Conservation (phyloP, 208 protist genomes). For the Leishmania guyanensis region DNA sequence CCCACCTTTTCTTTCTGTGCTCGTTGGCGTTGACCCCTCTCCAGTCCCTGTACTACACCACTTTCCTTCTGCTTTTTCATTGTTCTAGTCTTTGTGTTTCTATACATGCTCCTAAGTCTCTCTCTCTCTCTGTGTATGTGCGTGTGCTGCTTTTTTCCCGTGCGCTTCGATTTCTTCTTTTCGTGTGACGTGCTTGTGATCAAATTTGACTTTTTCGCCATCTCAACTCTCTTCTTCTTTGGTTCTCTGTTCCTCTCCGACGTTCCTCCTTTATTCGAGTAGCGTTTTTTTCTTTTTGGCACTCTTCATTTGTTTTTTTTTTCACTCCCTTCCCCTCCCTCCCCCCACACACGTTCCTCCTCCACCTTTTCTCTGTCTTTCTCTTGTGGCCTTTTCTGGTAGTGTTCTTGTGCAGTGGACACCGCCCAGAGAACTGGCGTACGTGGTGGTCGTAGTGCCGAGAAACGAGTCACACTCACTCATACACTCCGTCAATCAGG, state of each 20-base stretch:
- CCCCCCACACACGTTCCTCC: not conserved
- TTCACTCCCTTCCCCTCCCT: not conserved
- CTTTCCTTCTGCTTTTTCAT: not conserved
- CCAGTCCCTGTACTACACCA: too few relatives aligned
- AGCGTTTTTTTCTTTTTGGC: not conserved
- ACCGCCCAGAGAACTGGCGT: too few relatives aligned
- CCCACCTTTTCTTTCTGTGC: not conserved
- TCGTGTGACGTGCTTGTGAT: not conserved
- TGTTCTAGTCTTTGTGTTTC: not conserved
- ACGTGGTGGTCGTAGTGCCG: too few relatives aligned
- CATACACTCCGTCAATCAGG: too few relatives aligned
- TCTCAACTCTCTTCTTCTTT: not conserved
- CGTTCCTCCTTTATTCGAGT: not conserved
- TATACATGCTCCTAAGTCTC: not conserved
- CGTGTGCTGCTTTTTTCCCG: not conserved
- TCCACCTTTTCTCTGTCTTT: not conserved
- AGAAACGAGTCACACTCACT: too few relatives aligned
- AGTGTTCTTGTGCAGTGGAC: too few relatives aligned
- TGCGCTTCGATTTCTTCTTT: not conserved
- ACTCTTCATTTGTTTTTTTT: not conserved
- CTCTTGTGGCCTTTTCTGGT: not conserved
- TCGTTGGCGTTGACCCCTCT: not conserved
- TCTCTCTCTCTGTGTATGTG: not conserved
- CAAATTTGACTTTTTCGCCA: not conserved
- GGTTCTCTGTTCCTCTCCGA: not conserved